Evolutionary conservation across 106 monocot species (phyloP).

Genomic region (Platanthera guangdongensis): DNA sequence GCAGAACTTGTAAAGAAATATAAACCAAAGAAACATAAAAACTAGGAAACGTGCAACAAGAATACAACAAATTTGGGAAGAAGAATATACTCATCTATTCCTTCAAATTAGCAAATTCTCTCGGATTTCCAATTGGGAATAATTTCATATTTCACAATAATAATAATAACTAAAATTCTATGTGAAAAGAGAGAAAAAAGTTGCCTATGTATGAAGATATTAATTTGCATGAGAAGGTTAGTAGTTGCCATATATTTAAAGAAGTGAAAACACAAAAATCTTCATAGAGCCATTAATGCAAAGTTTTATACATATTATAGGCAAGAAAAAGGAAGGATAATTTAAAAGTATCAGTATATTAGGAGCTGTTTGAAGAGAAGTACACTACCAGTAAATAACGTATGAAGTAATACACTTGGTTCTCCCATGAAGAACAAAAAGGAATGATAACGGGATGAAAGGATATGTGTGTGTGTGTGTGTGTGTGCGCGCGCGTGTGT

Average conservation of each 20-base stretch:
- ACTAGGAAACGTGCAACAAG: no score
- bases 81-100: no score
- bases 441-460: background rate
- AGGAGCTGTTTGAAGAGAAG: background rate
- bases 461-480: no score
- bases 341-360: background rate
- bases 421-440: background rate
- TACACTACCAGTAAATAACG: background rate
- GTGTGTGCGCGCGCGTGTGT: no score
- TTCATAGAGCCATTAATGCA: background rate
- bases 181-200: background rate
- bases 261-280: background rate
- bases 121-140: no score
- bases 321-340: background rate
- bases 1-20: no score
- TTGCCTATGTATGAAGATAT: background rate
- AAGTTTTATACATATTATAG: background rate
- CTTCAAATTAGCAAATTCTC: no score
- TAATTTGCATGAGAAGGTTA: background rate
- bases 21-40: no score
- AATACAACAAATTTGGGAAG: no score
- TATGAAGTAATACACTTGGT: background rate
- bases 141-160: background rate
- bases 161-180: background rate
- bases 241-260: background rate